These are phyloP conservation scores for Jasminum sambac DNA, from an alignment of 257 asterid species.

Conservation along the genomic window DNA sequence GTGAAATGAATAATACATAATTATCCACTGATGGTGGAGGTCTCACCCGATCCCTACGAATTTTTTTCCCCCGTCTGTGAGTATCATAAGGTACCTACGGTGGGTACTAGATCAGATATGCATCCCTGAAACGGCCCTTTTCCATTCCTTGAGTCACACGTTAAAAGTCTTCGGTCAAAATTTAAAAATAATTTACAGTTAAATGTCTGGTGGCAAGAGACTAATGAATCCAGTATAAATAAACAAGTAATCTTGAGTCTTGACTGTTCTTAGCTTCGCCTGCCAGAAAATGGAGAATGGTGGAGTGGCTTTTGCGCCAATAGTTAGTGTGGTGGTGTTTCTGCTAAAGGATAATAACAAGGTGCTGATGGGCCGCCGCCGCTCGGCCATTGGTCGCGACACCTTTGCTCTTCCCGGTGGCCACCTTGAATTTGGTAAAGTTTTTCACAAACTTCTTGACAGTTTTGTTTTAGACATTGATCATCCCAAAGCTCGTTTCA, in stretches of 20 bases:
- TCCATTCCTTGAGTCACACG: too few relatives aligned
- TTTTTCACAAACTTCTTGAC: neutral
- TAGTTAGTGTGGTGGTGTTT: constrained; percentile 62
- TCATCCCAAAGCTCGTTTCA: too few relatives aligned
- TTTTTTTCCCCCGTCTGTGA: too few relatives aligned
- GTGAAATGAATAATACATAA: too few relatives aligned
- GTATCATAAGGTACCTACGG: too few relatives aligned
- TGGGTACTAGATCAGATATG: too few relatives aligned
- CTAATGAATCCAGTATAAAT: neutral
- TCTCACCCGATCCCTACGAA: too few relatives aligned
- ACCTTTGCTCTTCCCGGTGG: constrained; percentile 74
- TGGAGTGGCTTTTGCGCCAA: constrained; percentile 22
- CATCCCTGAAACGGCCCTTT: too few relatives aligned
- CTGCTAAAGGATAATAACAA: constrained; percentile 40
- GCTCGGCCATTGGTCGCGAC: constrained; percentile 50
- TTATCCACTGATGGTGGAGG: too few relatives aligned
- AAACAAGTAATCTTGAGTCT: neutral
- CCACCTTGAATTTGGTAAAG: constrained; percentile 72
- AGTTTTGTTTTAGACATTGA: neutral
- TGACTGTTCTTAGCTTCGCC: neutral
- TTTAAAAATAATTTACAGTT: neutral
- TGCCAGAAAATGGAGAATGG: neutral
- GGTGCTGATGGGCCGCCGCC: constrained; percentile 67
- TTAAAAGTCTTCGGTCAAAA: neutral
- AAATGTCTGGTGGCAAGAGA: neutral